Conservation (phyloP, 2,329 filamentous ascomycete genomes). For the Aureobasidium vineae region DNA sequence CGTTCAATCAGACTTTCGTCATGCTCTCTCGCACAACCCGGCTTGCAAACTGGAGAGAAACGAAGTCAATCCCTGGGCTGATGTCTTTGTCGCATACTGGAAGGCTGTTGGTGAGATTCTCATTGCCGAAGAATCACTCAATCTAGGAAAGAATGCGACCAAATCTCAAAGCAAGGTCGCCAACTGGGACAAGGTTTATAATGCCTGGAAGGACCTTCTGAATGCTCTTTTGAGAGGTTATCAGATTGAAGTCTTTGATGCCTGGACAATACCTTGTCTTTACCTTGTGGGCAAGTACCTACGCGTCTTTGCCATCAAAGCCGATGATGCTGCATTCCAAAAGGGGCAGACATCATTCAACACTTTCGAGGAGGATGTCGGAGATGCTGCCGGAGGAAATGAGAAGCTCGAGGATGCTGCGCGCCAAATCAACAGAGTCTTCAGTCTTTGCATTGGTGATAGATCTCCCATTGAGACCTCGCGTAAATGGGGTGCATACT, state of each 20-base stretch:
- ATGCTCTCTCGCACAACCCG: slow-evolving; percentile 64
- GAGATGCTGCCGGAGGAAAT: slow-evolving; percentile 71
- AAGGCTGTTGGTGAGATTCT: slow-evolving; percentile 73
- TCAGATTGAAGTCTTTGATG: slow-evolving; percentile 69
- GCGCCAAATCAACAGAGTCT: slow-evolving; percentile 85
- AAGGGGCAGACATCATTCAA: slow-evolving; percentile 48
- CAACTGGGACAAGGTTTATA: slow-evolving; percentile 82
- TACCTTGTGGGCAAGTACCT: slow-evolving; percentile 86
- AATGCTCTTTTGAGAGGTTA: slow-evolving; percentile 78
- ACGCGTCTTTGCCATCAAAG: slow-evolving; percentile 83
- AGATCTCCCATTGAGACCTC: slow-evolving; percentile 72
- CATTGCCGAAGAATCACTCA: slow-evolving; percentile 57
- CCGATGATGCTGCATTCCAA: slow-evolving; percentile 65
- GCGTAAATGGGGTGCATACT: slow-evolving; percentile 97
- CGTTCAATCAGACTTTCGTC: slow-evolving; percentile 67
- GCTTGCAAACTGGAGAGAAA: slow-evolving; percentile 44
- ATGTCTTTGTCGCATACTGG: slow-evolving; percentile 83
- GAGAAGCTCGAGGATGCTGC: slow-evolving; percentile 89
- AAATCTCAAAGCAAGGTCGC: slow-evolving; percentile 39
- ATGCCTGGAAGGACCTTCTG: slow-evolving; percentile 82
- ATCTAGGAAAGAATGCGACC: slow-evolving; percentile 40
- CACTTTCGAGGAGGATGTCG: slow-evolving; percentile 72
- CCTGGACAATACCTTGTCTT: slow-evolving; percentile 90
- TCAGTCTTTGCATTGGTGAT: slow-evolving; percentile 84
- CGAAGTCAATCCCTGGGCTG: slow-evolving; percentile 78